Evolutionary conservation across 1,284 basidiomycete species (phyloP).

Genomic region (Marasmius fiardii): DNA sequence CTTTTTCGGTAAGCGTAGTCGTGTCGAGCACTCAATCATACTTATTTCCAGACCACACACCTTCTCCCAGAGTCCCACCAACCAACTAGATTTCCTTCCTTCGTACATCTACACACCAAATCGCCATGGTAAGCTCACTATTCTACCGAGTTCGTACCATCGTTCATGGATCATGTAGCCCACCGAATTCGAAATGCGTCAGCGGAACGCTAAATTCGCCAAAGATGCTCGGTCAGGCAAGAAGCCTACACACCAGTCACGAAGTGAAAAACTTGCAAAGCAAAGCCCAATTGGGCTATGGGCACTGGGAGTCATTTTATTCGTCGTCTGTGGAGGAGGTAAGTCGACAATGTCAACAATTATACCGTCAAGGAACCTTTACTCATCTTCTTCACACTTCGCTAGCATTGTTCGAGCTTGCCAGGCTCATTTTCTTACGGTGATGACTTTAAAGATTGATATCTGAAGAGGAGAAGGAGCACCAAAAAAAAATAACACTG

Average conservation of each 20-base stretch:
- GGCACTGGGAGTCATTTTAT: constrained; percentile 65
- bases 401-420: constrained; percentile 70
- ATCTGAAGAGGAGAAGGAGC: too few relatives aligned
- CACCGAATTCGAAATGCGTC: constrained; percentile 76
- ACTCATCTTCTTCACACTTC: constrained; percentile 10
- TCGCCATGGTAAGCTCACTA: neutral
- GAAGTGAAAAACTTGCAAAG: constrained; percentile 66
- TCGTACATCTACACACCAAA: neutral
- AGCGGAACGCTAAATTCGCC: constrained; percentile 75
- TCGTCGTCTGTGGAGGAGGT: constrained; percentile 78
- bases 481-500: neutral
- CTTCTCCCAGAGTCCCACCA: too few relatives aligned
- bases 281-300: constrained; percentile 68
- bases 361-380: neutral
- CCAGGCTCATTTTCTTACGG: constrained; percentile 63
- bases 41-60: too few relatives aligned
- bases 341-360: constrained; percentile 28
- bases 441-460: constrained; percentile 2
- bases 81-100: neutral
- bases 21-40: too few relatives aligned
- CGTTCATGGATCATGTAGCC: constrained; percentile 42
- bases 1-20: too few relatives aligned
- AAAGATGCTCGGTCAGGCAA: constrained; percentile 67
- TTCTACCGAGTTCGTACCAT: too few relatives aligned
- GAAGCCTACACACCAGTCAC: constrained; percentile 67